These are phyloP conservation scores for Clonostachys sp. DNA, from an alignment of 2,329 filamentous ascomycete genomes.

Conservation along the genomic window DNA sequence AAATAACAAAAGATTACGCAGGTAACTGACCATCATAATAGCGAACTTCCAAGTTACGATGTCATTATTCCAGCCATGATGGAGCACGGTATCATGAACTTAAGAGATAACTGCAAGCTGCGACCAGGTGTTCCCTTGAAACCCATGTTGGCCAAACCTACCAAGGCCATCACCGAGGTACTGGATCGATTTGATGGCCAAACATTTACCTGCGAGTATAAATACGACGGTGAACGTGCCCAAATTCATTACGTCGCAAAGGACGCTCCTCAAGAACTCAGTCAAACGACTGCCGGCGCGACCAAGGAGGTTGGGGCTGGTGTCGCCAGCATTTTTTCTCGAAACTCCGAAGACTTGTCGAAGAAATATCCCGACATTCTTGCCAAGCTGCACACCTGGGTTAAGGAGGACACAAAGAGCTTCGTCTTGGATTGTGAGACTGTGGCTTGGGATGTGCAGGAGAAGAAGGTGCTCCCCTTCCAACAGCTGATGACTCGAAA, in stretches of 20 bases:
- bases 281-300: slow-evolving; percentile 53
- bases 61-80: slow-evolving; percentile 89
- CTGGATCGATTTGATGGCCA: slow-evolving; percentile 94
- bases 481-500: slow-evolving; percentile 98
- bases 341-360: slow-evolving; percentile 94
- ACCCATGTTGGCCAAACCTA: slow-evolving; percentile 97
- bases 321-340: slow-evolving; percentile 89
- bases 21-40: slow-evolving; percentile 35
- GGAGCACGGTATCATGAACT: slow-evolving; percentile 76
- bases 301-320: slow-evolving; percentile 66
- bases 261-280: slow-evolving; percentile 66
- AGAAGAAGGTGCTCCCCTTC: slow-evolving; percentile 95
- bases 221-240: slow-evolving; percentile 97
- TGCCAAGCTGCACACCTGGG: slow-evolving; percentile 80
- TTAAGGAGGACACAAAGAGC: slow-evolving; percentile 84
- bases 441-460: slow-evolving; percentile 89
- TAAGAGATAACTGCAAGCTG: slow-evolving; percentile 83
- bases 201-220: slow-evolving; percentile 97
- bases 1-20: background rate
- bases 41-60: slow-evolving; percentile 92
- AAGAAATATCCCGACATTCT: slow-evolving; percentile 98
- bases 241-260: slow-evolving; percentile 96
- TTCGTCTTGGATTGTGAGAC: slow-evolving; percentile 99
- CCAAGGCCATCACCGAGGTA: slow-evolving; percentile 96
- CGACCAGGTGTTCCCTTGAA: slow-evolving; percentile 92